Evolutionary conservation across 495 filamentous ascomycete species (phyloP).

Genomic region (Xylaria nigripes): DNA sequence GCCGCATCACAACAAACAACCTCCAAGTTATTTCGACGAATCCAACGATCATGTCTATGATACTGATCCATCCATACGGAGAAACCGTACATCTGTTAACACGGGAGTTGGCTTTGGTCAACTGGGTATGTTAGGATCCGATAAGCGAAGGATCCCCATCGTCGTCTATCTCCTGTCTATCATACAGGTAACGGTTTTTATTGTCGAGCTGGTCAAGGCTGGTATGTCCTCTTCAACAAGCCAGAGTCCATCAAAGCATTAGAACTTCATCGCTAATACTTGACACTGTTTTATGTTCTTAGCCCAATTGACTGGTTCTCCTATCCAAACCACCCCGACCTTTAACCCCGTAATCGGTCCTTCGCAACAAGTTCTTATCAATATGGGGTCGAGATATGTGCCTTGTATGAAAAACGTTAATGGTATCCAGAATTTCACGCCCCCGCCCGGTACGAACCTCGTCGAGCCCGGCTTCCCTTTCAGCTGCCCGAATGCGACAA

Average conservation of each 20-base stretch:
- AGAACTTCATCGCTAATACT: background rate
- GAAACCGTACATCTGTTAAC: conserved; percentile 20
- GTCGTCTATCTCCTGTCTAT: conserved; percentile 73
- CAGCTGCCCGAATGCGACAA: conserved; percentile 71
- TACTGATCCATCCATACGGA: conserved; percentile 19
- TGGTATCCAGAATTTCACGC: conserved; percentile 48
- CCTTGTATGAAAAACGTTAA: conserved; percentile 87
- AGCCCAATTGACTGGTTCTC: conserved; percentile 57
- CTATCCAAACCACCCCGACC: conserved; percentile 74
- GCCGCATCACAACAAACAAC: conserved; percentile 35
- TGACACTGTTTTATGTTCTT: background rate
- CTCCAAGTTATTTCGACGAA: conserved; percentile 29
- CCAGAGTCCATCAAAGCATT: conserved; percentile 3
- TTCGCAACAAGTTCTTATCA: conserved; percentile 80
- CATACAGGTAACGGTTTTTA: conserved; percentile 79
- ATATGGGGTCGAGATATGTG: conserved; percentile 88
- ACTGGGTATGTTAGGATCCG: conserved; percentile 40
- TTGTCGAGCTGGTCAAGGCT: conserved; percentile 77
- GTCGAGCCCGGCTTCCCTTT: conserved; percentile 34
- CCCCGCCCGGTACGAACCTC: conserved; percentile 7
- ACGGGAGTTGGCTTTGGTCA: conserved; percentile 36
- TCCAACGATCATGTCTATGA: conserved; percentile 47
- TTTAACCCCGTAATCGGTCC: conserved; percentile 98
- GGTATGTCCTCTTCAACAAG: conserved; percentile 39
- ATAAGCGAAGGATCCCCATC: conserved; percentile 60